Base-by-base conservation (phyloP, 2,329 filamentous ascomycete species). In the Pseudodiploospora longispora region DNA sequence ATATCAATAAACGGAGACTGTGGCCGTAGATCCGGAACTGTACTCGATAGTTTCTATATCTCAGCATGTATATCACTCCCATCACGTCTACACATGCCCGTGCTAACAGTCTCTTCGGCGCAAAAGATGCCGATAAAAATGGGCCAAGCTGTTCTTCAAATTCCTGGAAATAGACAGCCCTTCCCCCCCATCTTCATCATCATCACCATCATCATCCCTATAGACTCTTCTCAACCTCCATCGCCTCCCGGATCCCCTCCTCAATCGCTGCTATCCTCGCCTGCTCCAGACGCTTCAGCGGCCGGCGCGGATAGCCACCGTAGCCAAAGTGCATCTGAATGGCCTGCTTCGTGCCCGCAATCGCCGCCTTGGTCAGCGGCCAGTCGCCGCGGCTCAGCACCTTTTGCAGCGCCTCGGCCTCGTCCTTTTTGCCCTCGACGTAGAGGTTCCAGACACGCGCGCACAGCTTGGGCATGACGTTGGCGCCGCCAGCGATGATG, bases 401-500 rank as follows among this genome's bases (percentile, higher is more conserved):
- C 63, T 84, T 85, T 61, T 95, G 88, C 57, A 90, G 68, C 52
- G 75, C 77, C 53, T 83, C 76, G 6, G 87, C 84, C 68, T 94
- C 85, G 33, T 85, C 81, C 44, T 74, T 75, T 67, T 87, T 83
- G 36, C 86, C 87, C 55, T 82, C 73, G 6, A 71, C 71, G 62
- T 83, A 91, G 43, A 91, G 71, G 59, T 87, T 76, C 83, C 86
- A 89, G 29, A 94, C 78, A 60, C 77, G 79, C 40, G 85, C 83
- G 58, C 87, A 90, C 6, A 85, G 72, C 69, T 90, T 89, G 41
- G 88, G 88, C 65, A 91, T 80, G 46, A 94, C 81, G 59, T 94
- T 95, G 49, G 87, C 88, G 36, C 85, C 82, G 19, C 88, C 88
- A 10, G 86, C 87, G 57, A 94, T 93, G 64, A 93, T 88, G 30